These are phyloP conservation scores for Gardenia jasminoides DNA, from an alignment of 257 asterid genomes.

Conservation along the genomic window DNA sequence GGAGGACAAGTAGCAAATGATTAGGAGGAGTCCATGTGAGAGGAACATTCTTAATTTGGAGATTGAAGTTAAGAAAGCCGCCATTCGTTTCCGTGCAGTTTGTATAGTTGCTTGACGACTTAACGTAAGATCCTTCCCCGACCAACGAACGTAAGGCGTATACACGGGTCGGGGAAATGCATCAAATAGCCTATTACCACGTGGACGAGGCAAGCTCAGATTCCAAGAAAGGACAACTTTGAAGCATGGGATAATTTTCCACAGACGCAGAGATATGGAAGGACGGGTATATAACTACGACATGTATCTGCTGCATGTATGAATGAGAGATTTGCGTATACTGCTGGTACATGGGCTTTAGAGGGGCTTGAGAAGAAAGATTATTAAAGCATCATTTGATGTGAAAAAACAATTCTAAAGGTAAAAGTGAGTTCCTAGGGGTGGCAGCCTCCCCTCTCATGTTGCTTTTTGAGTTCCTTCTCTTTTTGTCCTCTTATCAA, in stretches of 20 bases:
- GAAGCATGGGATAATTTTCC: slow-evolving; percentile 31
- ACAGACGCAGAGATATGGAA: background rate
- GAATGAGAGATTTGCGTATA: background rate
- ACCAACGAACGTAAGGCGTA: slow-evolving; percentile 3
- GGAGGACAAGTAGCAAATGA: slow-evolving; percentile 8
- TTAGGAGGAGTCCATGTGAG: slow-evolving; percentile 26
- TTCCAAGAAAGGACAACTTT: slow-evolving; percentile 35
- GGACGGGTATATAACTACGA: background rate
- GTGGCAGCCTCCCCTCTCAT: slow-evolving; percentile 31
- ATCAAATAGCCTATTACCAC: slow-evolving; percentile 33
- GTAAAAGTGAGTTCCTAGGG: slow-evolving; percentile 32
- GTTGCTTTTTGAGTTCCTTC: slow-evolving; percentile 32
- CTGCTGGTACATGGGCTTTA: background rate
- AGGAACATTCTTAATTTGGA: slow-evolving; percentile 33
- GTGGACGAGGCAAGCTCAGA: slow-evolving; percentile 40
- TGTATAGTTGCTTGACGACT: slow-evolving; percentile 1
- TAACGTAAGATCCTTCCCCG: slow-evolving; percentile 9
- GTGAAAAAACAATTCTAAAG: slow-evolving; percentile 34
- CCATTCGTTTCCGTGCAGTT: slow-evolving; percentile 27
- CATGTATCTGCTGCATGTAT: background rate
- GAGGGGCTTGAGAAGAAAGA: slow-evolving; percentile 39
- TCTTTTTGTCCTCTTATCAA: slow-evolving; percentile 63
- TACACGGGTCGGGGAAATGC: slow-evolving; percentile 24
- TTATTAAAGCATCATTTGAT: slow-evolving; percentile 35
- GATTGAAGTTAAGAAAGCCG: slow-evolving; percentile 36